Evolutionary conservation across 2,329 filamentous ascomycete genomes (phyloP).

Genomic region (Fusarium sp.): DNA sequence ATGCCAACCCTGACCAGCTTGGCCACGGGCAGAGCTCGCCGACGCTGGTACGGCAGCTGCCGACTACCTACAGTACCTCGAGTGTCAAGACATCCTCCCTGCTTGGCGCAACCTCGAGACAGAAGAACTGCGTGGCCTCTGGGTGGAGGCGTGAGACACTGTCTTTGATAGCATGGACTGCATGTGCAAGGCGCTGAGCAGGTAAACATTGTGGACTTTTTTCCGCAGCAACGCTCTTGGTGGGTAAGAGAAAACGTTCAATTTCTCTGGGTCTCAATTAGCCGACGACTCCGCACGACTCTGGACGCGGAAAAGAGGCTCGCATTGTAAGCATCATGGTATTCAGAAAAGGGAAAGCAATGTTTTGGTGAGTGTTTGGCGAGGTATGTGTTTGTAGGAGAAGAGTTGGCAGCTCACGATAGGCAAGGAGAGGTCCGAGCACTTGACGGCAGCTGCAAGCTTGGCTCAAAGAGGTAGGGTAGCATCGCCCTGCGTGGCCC

Average conservation of each 20-base stretch:
- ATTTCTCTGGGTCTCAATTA: conserved; percentile 11
- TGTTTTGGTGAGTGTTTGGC: background rate
- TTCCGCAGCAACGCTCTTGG: conserved; percentile 35
- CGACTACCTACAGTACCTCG: background rate
- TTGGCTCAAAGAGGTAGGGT: background rate
- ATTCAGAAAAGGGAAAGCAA: background rate
- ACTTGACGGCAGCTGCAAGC: background rate
- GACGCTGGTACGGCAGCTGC: conserved; percentile 16
- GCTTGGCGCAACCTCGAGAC: conserved; percentile 24
- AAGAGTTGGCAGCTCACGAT: conserved; percentile 8
- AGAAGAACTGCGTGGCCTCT: conserved; percentile 24
- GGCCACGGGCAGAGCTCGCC: conserved; percentile 17
- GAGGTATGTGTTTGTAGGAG: conserved; percentile 9
- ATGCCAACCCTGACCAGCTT: conserved; percentile 19
- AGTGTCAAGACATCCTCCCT: conserved; percentile 35
- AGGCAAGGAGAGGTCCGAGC: conserved; percentile 1
- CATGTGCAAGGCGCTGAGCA: conserved; percentile 12
- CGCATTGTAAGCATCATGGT: background rate
- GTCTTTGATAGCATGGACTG: conserved; percentile 32
- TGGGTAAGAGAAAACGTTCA: conserved; percentile 8
- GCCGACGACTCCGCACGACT: conserved; percentile 17
- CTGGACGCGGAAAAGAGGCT: background rate
- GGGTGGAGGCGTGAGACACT: conserved; percentile 43
- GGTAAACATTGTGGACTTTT: conserved; percentile 25
- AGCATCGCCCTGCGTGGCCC: conserved; percentile 21